A percentile compares a stretch with the other conserved stretches of the same genome.
These are phyloP conservation scores for Venturia oleaginea DNA, from an alignment of 2,329 filamentous ascomycete species.

Conservation along the genomic window DNA sequence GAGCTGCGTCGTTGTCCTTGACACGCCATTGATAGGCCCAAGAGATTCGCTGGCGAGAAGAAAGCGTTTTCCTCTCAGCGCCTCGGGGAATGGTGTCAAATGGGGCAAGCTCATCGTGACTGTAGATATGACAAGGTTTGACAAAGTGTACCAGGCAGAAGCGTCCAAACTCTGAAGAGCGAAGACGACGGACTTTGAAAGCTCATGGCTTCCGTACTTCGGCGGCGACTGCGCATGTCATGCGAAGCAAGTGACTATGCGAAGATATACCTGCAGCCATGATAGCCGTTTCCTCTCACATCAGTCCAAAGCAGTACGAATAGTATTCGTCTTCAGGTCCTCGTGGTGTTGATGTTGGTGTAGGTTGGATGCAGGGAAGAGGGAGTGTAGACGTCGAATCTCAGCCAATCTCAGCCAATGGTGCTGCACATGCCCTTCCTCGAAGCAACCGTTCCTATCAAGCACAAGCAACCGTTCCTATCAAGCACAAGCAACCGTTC, in stretches of 20 bases:
- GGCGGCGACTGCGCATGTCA: neutral
- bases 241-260: neutral
- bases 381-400: neutral
- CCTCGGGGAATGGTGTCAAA: conserved; percentile 30
- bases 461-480: neutral
- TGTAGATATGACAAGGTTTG: neutral
- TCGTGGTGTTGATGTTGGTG: neutral
- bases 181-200: neutral
- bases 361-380: neutral
- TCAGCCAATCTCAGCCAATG: neutral
- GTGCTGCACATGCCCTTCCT: neutral
- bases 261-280: neutral
- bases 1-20: conserved; percentile 59
- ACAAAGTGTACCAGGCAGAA: neutral
- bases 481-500: neutral
- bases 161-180: neutral
- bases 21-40: conserved; percentile 65
- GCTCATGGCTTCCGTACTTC: neutral
- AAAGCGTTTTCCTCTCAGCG: conserved; percentile 52
- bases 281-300: neutral
- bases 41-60: conserved; percentile 63
- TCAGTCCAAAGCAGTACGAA: neutral
- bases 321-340: neutral
- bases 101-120: neutral
- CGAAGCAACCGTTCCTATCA: no score